Conservation (phyloP, 345 rosid genomes). For the Chamaenerion angustifolium region DNA sequence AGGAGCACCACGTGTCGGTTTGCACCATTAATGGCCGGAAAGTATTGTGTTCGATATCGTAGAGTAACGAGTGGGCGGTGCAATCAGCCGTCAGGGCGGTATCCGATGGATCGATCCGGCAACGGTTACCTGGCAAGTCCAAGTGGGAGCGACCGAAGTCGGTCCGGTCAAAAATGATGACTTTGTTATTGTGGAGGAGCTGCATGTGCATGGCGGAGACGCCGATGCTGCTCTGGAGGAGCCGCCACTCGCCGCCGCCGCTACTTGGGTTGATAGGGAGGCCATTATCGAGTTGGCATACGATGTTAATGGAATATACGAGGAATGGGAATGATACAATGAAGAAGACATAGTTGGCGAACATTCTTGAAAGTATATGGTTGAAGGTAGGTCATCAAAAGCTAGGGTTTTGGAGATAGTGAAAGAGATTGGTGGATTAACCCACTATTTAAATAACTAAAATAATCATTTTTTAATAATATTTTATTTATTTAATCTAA, state of each 20-base stretch:
- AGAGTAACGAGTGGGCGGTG: slow-evolving; percentile 75
- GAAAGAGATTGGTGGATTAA: background rate
- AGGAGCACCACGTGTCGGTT: slow-evolving; percentile 86
- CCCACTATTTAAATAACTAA: too few species aligned
- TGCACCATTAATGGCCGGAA: slow-evolving; percentile 50
- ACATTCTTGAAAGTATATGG: slow-evolving; percentile 2
- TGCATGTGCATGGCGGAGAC: slow-evolving; percentile 96
- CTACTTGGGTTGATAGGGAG: background rate
- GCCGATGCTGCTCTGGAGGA: slow-evolving; percentile 51
- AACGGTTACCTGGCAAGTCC: slow-evolving; percentile 32
- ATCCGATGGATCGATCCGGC: slow-evolving; percentile 35
- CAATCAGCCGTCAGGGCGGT: slow-evolving; percentile 35
- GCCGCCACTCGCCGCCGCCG: slow-evolving; percentile 33
- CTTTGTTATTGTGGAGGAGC: slow-evolving; percentile 53
- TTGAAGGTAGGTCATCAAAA: too few species aligned
- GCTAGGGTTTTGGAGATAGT: background rate
- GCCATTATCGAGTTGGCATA: background rate
- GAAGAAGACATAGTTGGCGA: slow-evolving; percentile 10
- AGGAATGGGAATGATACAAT: slow-evolving; percentile 7
- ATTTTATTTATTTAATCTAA: too few species aligned
- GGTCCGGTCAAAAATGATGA: slow-evolving; percentile 68
- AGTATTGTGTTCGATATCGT: slow-evolving; percentile 34
- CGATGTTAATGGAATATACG: slow-evolving; percentile 2
- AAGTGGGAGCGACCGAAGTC: slow-evolving; percentile 68
- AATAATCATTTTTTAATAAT: too few species aligned